A percentile compares a stretch with the other conserved stretches of the same genome.
Evolutionary conservation across 768 basidiomycete genomes (phyloP).

Genomic region (Mycena floridula): DNA sequence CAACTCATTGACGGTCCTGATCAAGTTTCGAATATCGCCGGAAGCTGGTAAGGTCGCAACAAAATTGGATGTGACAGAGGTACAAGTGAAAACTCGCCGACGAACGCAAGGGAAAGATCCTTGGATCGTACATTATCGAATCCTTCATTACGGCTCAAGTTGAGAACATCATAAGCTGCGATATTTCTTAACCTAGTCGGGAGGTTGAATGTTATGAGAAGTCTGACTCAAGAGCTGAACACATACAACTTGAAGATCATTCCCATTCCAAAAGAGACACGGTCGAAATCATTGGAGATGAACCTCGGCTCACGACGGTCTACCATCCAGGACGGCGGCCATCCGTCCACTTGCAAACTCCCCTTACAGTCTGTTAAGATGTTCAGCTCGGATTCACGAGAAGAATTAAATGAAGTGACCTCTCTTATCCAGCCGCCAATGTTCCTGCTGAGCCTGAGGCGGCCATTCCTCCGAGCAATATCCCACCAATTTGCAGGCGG

Average conservation of each 20-base stretch:
- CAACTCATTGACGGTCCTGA: slow-evolving; percentile 36
- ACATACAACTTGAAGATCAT: slow-evolving; percentile 8
- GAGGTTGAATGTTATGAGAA: slow-evolving; percentile 3
- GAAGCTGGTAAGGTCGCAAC: slow-evolving; percentile 29
- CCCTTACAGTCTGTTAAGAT: too few relatives aligned
- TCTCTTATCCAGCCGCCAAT: slow-evolving; percentile 33
- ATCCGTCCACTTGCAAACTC: slow-evolving; percentile 12
- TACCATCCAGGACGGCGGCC: slow-evolving; percentile 16
- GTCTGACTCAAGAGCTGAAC: slow-evolving; percentile 10
- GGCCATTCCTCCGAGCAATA: slow-evolving; percentile 47
- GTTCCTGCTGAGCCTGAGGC: slow-evolving; percentile 31
- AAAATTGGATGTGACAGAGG: background rate
- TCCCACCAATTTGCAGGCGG: slow-evolving; percentile 31
- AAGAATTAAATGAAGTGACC: too few relatives aligned
- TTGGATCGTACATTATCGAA: slow-evolving; percentile 4
- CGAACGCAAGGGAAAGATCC: slow-evolving; percentile 19
- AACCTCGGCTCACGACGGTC: slow-evolving; percentile 18
- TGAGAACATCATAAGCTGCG: slow-evolving; percentile 22
- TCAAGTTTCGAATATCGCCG: slow-evolving; percentile 40
- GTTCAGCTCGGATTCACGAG: too few relatives aligned
- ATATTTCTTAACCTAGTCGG: slow-evolving; percentile 29
- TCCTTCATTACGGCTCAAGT: slow-evolving; percentile 20
- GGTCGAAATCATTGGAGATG: slow-evolving; percentile 1
- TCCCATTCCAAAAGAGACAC: background rate
- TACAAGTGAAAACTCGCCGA: slow-evolving; percentile 18